phyloP scores from a whole-genome alignment of 2,329 filamentous ascomycete genomes.

The Alternaria sp. region DNA sequence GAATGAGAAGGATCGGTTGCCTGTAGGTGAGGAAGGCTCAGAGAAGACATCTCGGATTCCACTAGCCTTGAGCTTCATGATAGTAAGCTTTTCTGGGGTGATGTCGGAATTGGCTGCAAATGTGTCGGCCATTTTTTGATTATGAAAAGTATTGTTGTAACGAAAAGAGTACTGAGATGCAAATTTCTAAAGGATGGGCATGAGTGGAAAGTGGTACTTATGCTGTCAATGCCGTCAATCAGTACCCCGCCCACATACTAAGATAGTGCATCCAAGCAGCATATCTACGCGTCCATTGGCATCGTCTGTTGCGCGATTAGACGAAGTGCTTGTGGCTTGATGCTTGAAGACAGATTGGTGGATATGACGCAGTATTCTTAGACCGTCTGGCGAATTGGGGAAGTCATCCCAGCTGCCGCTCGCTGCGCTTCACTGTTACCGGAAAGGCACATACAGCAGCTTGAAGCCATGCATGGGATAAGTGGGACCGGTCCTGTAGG shows the following conservation, averaged over 20 bases:
- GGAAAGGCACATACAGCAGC: conserved; percentile 10
- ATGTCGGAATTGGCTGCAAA: conserved; percentile 20
- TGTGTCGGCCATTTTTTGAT: conserved; percentile 9
- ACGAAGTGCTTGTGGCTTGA: conserved; percentile 8
- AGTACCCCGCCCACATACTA: not conserved
- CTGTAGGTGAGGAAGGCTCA: conserved; percentile 30
- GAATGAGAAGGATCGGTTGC: conserved; percentile 23
- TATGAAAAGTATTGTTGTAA: not conserved
- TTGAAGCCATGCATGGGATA: conserved; percentile 1
- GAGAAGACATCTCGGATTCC: conserved; percentile 35
- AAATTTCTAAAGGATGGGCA: not conserved
- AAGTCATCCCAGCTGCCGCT: conserved; percentile 2
- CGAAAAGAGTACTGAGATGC: not conserved
- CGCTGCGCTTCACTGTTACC: conserved; percentile 4
- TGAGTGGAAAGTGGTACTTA: conserved; percentile 14
- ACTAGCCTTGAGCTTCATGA: conserved; percentile 34
- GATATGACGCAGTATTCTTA: conserved; percentile 10
- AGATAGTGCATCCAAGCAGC: not conserved
- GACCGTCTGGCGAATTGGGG: not conserved
- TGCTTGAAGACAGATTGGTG: not conserved
- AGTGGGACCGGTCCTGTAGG: conserved; percentile 1
- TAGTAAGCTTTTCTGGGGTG: conserved; percentile 32
- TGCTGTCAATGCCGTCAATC: conserved; percentile 3
- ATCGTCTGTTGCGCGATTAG: conserved; percentile 1
- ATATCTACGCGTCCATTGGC: not conserved